Percentiles rank a stretch among this genome's conserved stretches.
Evolutionary conservation across 768 basidiomycete genomes (phyloP).

Genomic region (Lentinula raphanica): DNA sequence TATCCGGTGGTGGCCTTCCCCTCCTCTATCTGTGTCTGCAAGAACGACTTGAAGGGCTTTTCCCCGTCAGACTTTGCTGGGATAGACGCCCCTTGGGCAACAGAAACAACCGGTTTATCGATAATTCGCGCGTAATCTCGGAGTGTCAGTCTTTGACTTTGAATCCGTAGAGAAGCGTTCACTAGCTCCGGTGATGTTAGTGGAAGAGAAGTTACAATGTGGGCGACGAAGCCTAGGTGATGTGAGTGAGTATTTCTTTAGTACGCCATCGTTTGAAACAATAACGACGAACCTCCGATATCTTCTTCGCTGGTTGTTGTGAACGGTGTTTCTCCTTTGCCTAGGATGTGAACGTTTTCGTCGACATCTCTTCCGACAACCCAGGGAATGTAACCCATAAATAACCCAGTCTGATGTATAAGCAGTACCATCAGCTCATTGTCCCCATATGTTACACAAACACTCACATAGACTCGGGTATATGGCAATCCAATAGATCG

Average conservation of each 20-base stretch:
- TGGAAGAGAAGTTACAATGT: conserved; percentile 28
- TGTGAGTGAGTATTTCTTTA: too few species aligned
- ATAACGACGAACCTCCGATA: conserved; percentile 25
- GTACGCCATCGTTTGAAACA: too few species aligned
- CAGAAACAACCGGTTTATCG: conserved; percentile 7
- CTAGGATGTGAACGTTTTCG: conserved; percentile 22
- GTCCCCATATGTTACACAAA: neutral
- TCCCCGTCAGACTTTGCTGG: neutral
- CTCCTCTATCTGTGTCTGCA: conserved; percentile 5
- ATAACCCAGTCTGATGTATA: conserved; percentile 17
- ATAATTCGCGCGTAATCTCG: conserved; percentile 19
- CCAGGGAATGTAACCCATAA: conserved; percentile 16
- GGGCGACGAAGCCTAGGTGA: conserved; percentile 25
- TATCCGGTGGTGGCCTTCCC: conserved; percentile 15
- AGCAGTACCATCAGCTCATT: conserved; percentile 25
- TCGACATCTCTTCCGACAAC: conserved; percentile 18
- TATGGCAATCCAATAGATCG: conserved; percentile 24
- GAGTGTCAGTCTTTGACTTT: conserved; percentile 26
- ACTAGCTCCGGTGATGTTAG: conserved; percentile 16
- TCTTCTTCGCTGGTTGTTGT: conserved; percentile 27
- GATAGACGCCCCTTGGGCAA: neutral
- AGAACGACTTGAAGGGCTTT: neutral
- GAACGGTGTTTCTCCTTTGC: conserved; percentile 23
- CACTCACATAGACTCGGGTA: conserved; percentile 25
- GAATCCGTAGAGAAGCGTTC: conserved; percentile 26